Percentiles rank a stretch among this genome's conserved stretches.
phyloP scores from a whole-genome alignment of 495 filamentous ascomycete species.

The Aspergillus saccharolyticus region DNA sequence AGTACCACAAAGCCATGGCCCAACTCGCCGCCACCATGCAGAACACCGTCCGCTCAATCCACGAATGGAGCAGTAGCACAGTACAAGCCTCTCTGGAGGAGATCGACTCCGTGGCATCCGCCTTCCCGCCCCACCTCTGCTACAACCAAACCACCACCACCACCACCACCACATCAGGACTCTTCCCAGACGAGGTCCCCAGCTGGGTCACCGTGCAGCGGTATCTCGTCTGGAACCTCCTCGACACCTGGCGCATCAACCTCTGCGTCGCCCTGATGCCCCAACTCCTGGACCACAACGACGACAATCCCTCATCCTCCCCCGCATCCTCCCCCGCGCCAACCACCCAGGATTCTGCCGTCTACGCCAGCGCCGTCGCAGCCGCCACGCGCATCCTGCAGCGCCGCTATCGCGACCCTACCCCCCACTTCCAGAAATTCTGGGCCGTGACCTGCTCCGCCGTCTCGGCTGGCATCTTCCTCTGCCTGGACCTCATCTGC shows the following conservation, averaged over 20 bases:
- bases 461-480: neutral
- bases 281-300: neutral
- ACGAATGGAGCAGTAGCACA: neutral
- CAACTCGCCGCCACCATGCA: slow-evolving; percentile 5
- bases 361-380: neutral
- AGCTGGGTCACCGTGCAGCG: neutral
- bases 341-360: neutral
- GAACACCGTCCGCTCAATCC: neutral
- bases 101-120: neutral
- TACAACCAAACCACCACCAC: too few species aligned
- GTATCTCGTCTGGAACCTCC: neutral
- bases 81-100: neutral
- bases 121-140: neutral
- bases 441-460: neutral
- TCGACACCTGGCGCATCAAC: neutral
- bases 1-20: slow-evolving; percentile 3
- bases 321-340: too few species aligned
- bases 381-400: neutral
- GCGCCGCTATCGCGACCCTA: neutral
- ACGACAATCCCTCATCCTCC: too few species aligned
- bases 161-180: neutral
- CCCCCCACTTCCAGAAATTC: neutral
- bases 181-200: neutral
- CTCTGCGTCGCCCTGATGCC: neutral
- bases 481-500: neutral